Base-by-base conservation (phyloP, 139 green algal genomes). In the Chlorella sorokiniana region DNA sequence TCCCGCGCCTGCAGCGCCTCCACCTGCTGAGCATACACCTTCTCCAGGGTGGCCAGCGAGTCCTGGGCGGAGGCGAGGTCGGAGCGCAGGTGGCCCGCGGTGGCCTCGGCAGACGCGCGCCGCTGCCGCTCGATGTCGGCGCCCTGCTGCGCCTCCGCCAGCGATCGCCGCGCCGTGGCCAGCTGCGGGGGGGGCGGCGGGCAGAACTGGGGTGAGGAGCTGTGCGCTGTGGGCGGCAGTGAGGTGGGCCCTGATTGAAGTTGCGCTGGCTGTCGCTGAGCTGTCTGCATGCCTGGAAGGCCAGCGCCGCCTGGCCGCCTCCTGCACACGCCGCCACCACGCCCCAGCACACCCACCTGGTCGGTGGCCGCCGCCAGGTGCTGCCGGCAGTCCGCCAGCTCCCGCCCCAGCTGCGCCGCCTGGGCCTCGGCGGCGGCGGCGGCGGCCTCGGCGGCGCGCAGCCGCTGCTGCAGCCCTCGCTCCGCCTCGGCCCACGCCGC, bases 401-500 rank as follows among this genome's bases (percentile, higher is more conserved):
- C 85, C n/a, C 83, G 76, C 52, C 42, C 51, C 69, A 81, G 52
- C 56, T 42, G 35, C n/a, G 68, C 76, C 35, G 45, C 45, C n/a
- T 67, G 38, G 62, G 86, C 88, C 4, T 44, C 74, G 10, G 88
- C 85, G 6, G 83, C 61, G 18, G 91, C 92, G 20, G 87, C 92
- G 11, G 73, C 70, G 8, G 69, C 84, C 83, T 96, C 92, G 0
- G 89, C 90, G 1, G 91, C 85, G 3, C 45, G 69, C n/a, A 89
- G 54, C n/a, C 89, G 84, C 44, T 83, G 64, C 37, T 82, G 84
- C 70, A 97, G 84, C 44, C 87, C 76, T 27, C 73, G 65, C 89
- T 98, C 95, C 1, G 93, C 92, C 31, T 84, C 91, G 7, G 83
- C 76, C 92, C 92, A 96, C 3, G 89, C 91, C 2, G 91, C 83